phyloP scores from a whole-genome alignment of 352 stramenopile genomes.

The Halophytophthora polymorphica region DNA sequence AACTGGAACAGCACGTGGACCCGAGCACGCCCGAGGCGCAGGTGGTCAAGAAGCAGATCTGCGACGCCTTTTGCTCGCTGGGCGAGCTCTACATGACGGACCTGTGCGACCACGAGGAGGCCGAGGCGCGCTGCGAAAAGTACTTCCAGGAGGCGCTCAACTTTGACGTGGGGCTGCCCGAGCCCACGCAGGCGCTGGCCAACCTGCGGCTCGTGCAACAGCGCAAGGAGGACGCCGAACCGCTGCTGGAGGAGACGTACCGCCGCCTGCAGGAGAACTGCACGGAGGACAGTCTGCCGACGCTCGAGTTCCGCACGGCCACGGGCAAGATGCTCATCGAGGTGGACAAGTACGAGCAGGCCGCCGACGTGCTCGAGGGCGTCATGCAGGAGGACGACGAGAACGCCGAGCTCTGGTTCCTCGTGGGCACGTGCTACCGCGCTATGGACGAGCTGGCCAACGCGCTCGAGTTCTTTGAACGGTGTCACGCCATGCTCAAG shows the following conservation, averaged over 20 bases:
- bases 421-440: constrained; percentile 86
- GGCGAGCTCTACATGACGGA: constrained; percentile 98
- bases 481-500: constrained; percentile 70
- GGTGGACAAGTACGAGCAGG: constrained; percentile 79
- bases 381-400: constrained; percentile 90
- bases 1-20: constrained; percentile 46
- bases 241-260: constrained; percentile 91
- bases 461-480: constrained; percentile 85
- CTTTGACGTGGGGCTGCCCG: constrained; percentile 87
- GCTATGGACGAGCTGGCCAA: constrained; percentile 79
- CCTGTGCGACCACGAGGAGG: constrained; percentile 91
- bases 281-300: constrained; percentile 69
- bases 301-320: constrained; percentile 81
- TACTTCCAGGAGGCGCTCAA: constrained; percentile 89
- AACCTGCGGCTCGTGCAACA: constrained; percentile 94
- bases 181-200: constrained; percentile 93
- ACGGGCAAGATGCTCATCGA: constrained; percentile 87
- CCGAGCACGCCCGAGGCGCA: constrained; percentile 45
- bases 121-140: constrained; percentile 90
- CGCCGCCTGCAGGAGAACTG: constrained; percentile 81
- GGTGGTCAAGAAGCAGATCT: constrained; percentile 89
- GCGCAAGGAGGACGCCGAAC: constrained; percentile 84
- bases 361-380: constrained; percentile 76
- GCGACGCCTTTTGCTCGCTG: constrained; percentile 92
- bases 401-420: constrained; percentile 88